A percentile compares a stretch with the other conserved stretches of the same genome.
These are phyloP conservation scores for Penicillium sp. DNA, from an alignment of 2,329 filamentous ascomycete genomes.

Conservation along the genomic window DNA sequence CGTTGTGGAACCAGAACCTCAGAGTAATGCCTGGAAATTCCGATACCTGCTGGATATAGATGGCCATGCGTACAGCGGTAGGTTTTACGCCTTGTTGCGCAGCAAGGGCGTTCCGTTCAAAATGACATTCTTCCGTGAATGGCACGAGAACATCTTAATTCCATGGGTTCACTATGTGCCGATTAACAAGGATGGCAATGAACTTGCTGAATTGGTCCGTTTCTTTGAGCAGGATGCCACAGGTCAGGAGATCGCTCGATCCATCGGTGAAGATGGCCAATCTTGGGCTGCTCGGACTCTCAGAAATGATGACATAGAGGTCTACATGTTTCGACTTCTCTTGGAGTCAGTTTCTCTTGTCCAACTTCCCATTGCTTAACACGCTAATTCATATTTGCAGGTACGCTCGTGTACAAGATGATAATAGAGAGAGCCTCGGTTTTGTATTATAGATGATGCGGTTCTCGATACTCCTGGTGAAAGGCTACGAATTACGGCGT, in stretches of 20 bases:
- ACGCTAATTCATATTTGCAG: conserved; percentile 1
- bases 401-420: conserved; percentile 13
- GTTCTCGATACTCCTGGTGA: too few relatives aligned
- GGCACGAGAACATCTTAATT: conserved; percentile 57
- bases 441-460: not conserved
- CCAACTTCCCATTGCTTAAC: not conserved
- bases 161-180: conserved; percentile 60
- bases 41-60: conserved; percentile 51
- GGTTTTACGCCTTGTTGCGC: conserved; percentile 52
- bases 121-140: conserved; percentile 54
- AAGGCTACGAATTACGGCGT: too few relatives aligned
- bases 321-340: conserved; percentile 59
- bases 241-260: conserved; percentile 50
- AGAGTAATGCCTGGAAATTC: conserved; percentile 73
- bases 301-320: conserved; percentile 57
- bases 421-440: conserved; percentile 4
- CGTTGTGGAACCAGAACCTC: conserved; percentile 59
- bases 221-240: conserved; percentile 47
- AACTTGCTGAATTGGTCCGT: conserved; percentile 52
- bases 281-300: conserved; percentile 57
- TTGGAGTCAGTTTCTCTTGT: conserved; percentile 31
- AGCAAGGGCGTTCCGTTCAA: conserved; percentile 52
- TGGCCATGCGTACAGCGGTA: conserved; percentile 56
- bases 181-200: conserved; percentile 49
- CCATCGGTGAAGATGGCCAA: conserved; percentile 55